Evolutionary conservation across 768 basidiomycete genomes (phyloP).

Genomic region (Pleurotus cornucopiae): DNA sequence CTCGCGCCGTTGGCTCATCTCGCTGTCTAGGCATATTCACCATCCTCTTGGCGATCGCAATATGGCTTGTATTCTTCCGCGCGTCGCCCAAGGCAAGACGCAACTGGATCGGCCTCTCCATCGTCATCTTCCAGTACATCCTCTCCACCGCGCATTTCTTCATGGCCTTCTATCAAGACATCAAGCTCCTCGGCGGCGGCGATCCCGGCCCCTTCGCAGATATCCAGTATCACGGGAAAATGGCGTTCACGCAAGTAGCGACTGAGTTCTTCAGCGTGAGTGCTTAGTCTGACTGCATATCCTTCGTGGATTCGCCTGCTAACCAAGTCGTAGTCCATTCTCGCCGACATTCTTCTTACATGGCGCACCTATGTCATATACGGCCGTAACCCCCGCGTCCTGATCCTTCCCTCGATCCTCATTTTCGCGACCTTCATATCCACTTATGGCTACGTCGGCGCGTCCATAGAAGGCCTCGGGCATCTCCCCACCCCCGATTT

Average conservation of each 20-base stretch:
- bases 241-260: conserved; percentile 5
- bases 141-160: conserved; percentile 8
- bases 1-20: not conserved
- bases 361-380: conserved; percentile 7
- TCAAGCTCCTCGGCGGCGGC: conserved; percentile 1
- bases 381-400: not conserved
- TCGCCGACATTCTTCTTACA: conserved; percentile 4
- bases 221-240: conserved; percentile 1
- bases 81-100: not conserved
- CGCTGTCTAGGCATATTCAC: not conserved
- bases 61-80: conserved; percentile 7
- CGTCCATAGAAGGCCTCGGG: not conserved
- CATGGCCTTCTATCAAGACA: conserved; percentile 7
- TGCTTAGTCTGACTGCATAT: not conserved
- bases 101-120: conserved; percentile 1
- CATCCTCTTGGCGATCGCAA: not conserved
- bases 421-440: conserved; percentile 2
- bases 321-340: not conserved
- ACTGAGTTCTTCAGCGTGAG: conserved; percentile 4
- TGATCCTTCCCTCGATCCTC: not conserved
- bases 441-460: not conserved
- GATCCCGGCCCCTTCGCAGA: not conserved
- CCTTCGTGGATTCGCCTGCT: not conserved
- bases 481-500: not conserved
- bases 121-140: conserved; percentile 4